Conservation (phyloP, 2,329 filamentous ascomycete genomes). For the Alternaria postmessia region DNA sequence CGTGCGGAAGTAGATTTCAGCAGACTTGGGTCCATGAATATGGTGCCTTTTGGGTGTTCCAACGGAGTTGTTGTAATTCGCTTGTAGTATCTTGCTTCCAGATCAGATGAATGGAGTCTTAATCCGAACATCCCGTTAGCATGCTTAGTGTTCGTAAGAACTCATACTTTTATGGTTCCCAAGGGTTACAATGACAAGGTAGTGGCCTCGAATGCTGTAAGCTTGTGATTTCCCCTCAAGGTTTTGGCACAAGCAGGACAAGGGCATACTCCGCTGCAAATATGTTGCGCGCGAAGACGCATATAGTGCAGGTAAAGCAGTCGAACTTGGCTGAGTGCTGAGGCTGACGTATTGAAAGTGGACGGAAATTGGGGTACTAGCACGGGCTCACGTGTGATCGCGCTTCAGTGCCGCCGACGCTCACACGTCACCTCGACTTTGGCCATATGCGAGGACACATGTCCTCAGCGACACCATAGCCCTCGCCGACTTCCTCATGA, state of each 20-base stretch:
- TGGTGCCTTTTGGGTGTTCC: not conserved
- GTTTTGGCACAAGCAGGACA: too few species aligned
- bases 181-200: too few species aligned
- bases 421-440: constrained; percentile 20
- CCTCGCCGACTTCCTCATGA: constrained; percentile 13
- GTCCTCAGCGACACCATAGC: constrained; percentile 10
- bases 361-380: not conserved
- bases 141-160: too few species aligned
- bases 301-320: too few species aligned
- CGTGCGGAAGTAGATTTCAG: not conserved
- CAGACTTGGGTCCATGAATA: not conserved
- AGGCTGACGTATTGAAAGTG: not conserved
- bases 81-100: not conserved
- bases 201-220: too few species aligned
- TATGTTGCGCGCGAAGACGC: not conserved
- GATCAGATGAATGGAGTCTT: not conserved
- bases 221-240: too few species aligned
- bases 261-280: too few species aligned
- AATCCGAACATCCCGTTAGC: not conserved
- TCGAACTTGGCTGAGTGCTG: not conserved
- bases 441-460: constrained; percentile 18
- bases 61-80: not conserved
- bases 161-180: too few species aligned
- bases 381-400: constrained; percentile 18
- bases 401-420: constrained; percentile 12